Base-by-base conservation (phyloP, 768 basidiomycete genomes). In the Exidia glandulosa region DNA sequence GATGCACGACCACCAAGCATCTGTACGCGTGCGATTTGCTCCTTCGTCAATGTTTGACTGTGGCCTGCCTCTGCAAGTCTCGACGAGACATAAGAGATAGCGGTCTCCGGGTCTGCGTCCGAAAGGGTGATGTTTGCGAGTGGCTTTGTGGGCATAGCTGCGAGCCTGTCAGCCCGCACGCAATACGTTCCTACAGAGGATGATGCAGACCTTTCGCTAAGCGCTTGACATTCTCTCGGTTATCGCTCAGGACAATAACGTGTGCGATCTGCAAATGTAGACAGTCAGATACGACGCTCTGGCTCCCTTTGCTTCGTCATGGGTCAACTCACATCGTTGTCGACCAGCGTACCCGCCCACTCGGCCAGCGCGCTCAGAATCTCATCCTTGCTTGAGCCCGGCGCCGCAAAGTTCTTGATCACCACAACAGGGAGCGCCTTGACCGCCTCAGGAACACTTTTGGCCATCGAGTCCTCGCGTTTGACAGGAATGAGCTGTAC, bases 1-100 rank as follows among this genome's bases (percentile, higher is more conserved):
- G 87, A 90, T 55, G 93, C 86, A 16, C 96, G 81, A 32, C 96
- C 96, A 36, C 96, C 96, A 0, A 98, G 80, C 27, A 84, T 81
- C 56, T 85, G 78, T 29, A 99, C 78, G 59, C 81, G 78, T 32
- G 75, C 67, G 13, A 74, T 74, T 63, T 92, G 83, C 31, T 82
- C 74, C 10, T 67, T 59, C 2, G 81, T 82, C 58, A 94, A 79
- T 66, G 30, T 81, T 72, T 19, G 65, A 32, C 58, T 31, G 56
- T 60, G 57, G 29, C 80, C 80, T 6, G 74, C 76, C 61, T 88
- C 82, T 30, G 74, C 72, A 47, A 95, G 77, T 70, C 90, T 94
- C 64, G 87, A 82, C 68, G 83, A 79, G 61, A 98, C 86, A 67
- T 90, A 93, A 9, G 81, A 79, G 37, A 98, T 72, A 2, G 94